A percentile compares a stretch with the other conserved stretches of the same genome.
phyloP scores from a whole-genome alignment of 352 stramenopile species.

The Phytophthora palmivora region DNA sequence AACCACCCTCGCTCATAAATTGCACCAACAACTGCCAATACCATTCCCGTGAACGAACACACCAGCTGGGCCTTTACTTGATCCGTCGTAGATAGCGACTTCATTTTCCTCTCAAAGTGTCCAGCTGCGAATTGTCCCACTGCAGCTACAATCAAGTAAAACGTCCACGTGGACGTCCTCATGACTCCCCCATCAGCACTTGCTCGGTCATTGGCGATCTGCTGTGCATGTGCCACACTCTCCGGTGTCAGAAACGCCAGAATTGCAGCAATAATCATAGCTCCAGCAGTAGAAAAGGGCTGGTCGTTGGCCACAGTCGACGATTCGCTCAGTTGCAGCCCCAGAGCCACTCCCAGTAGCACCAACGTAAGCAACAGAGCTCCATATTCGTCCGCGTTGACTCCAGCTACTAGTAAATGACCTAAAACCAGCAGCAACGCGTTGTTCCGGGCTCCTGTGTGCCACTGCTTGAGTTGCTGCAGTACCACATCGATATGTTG shows the following conservation, averaged over 20 bases:
- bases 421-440: constrained; percentile 52
- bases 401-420: constrained; percentile 65
- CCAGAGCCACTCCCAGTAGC: constrained; percentile 56
- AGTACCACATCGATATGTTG: constrained; percentile 60
- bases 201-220: constrained; percentile 40
- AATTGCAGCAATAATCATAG: constrained; percentile 37
- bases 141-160: constrained; percentile 27
- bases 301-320: constrained; percentile 29
- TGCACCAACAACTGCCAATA: constrained; percentile 46
- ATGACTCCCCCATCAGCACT: constrained; percentile 31
- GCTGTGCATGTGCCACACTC: constrained; percentile 36
- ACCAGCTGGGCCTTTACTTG: constrained; percentile 43
- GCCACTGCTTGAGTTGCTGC: constrained; percentile 46
- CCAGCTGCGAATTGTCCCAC: constrained; percentile 22
- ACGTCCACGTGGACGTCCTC: constrained; percentile 23
- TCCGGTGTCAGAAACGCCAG: constrained; percentile 41
- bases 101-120: constrained; percentile 23
- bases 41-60: constrained; percentile 46
- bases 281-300: constrained; percentile 46
- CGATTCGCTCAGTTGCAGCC: constrained; percentile 34
- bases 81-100: constrained; percentile 32
- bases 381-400: constrained; percentile 70
- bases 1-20: constrained; percentile 61
- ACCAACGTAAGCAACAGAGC: constrained; percentile 60
- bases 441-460: constrained; percentile 20